phyloP scores from a whole-genome alignment of 768 basidiomycete genomes.

The Amanita muscaria region DNA sequence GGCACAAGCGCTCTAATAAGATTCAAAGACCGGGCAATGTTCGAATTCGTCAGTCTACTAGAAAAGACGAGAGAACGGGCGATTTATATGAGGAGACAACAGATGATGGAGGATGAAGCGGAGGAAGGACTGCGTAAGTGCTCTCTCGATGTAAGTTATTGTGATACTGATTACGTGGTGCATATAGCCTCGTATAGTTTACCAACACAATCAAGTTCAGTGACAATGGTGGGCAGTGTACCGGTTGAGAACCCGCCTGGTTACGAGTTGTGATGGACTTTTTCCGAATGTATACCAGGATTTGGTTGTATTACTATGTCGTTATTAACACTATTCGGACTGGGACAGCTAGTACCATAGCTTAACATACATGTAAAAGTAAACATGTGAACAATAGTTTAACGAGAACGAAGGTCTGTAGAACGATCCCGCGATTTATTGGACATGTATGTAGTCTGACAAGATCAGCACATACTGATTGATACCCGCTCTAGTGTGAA shows the following conservation, averaged over 20 bases:
- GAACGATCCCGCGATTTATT: too few relatives aligned
- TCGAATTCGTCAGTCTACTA: conserved; percentile 61
- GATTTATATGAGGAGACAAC: conserved; percentile 60
- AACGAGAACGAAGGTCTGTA: too few relatives aligned
- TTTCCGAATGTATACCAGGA: too few relatives aligned
- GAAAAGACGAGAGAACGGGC: conserved; percentile 73
- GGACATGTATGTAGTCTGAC: too few relatives aligned
- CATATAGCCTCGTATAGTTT: conserved; percentile 36
- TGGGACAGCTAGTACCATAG: too few relatives aligned
- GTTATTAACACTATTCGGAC: too few relatives aligned
- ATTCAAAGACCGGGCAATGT: conserved; percentile 59
- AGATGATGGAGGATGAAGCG: conserved; percentile 48
- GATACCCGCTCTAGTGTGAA: too few relatives aligned
- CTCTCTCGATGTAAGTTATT: too few relatives aligned
- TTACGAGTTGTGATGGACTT: conserved; percentile 24
- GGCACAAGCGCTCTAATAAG: conserved; percentile 63
- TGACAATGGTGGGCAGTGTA: conserved; percentile 29
- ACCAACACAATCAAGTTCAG: conserved; percentile 34
- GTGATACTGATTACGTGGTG: not conserved
- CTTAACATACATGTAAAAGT: too few relatives aligned
- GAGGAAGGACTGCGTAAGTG: conserved; percentile 57
- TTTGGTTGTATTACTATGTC: too few relatives aligned
- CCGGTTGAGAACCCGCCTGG: conserved; percentile 45
- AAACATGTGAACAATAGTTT: too few relatives aligned
- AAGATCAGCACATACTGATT: too few relatives aligned